phyloP scores from a whole-genome alignment of 192 early-diverging fungal species.

The Backusella liffmaniae region DNA sequence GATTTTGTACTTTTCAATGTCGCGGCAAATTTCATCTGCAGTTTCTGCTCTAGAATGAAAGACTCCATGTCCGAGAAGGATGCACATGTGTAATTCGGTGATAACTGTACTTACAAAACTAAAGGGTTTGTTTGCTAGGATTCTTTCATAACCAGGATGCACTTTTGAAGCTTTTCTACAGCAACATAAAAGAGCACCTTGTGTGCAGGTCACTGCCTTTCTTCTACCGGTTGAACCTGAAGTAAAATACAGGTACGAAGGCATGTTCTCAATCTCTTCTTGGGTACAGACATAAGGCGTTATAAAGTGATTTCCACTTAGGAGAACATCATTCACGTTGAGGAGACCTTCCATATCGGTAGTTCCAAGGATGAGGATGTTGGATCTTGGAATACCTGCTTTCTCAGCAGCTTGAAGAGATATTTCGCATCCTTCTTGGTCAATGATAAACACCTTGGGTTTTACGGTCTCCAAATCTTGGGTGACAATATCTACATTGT shows the following conservation, averaged over 20 bases:
- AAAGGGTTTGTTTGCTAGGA: not conserved
- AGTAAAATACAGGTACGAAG: not conserved
- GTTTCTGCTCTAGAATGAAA: not conserved
- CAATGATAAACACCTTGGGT: not conserved
- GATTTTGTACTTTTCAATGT: not conserved
- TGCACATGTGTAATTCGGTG: not conserved
- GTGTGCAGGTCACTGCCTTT: not conserved
- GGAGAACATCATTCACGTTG: not conserved
- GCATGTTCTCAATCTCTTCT: not conserved
- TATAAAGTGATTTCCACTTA: not conserved
- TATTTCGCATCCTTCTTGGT: not conserved
- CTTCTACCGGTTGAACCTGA: not conserved
- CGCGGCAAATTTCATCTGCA: not conserved
- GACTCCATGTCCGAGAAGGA: not conserved
- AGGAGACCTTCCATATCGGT: not conserved
- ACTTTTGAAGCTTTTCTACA: not conserved
- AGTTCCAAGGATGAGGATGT: not conserved
- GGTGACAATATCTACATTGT: not conserved
- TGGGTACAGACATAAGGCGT: not conserved
- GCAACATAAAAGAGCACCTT: not conserved
- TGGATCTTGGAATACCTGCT: not conserved
- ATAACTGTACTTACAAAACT: not conserved
- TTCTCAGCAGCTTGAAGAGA: not conserved
- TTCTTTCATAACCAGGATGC: not conserved
- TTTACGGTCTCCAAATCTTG: not conserved